phyloP scores from a whole-genome alignment of 371 early-diverging fungal genomes.

The Rhizopus delemar region DNA sequence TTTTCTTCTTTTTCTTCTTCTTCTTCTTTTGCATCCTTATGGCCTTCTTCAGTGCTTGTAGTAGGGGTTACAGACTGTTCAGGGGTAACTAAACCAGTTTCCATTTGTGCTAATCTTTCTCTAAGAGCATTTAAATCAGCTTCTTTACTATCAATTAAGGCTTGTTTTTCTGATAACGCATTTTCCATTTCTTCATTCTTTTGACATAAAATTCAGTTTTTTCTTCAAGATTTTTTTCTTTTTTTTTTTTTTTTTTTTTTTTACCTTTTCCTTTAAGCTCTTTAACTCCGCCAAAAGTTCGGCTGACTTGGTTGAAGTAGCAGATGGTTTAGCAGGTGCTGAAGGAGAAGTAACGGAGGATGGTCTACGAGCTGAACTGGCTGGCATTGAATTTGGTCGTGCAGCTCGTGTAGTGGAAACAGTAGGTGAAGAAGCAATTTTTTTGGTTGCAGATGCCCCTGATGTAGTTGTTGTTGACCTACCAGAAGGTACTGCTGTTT shows the following conservation, averaged over 20 bases:
- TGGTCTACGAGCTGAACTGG: slow-evolving; percentile 21
- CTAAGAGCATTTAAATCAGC: slow-evolving; percentile 19
- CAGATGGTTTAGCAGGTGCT: neutral
- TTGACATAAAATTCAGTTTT: slow-evolving; percentile 18
- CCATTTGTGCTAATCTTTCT: slow-evolving; percentile 17
- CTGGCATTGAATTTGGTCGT: slow-evolving; percentile 1
- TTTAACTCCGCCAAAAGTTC: slow-evolving; percentile 31
- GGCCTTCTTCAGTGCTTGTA: slow-evolving; percentile 7
- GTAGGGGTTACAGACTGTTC: slow-evolving; percentile 5
- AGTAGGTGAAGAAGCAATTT: slow-evolving; percentile 21
- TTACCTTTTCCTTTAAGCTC: slow-evolving; percentile 30
- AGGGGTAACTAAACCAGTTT: slow-evolving; percentile 28
- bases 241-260: slow-evolving; percentile 1
- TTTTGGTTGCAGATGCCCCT: slow-evolving; percentile 4
- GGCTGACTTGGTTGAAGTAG: slow-evolving; percentile 17
- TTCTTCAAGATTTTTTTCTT: slow-evolving; percentile 10
- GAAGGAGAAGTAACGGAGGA: slow-evolving; percentile 8
- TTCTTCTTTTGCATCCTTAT: neutral
- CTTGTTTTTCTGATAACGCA: slow-evolving; percentile 25
- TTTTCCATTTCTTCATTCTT: slow-evolving; percentile 28
- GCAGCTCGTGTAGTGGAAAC: slow-evolving; percentile 24
- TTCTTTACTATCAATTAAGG: slow-evolving; percentile 22
- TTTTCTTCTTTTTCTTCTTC: neutral
- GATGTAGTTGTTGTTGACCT: slow-evolving; percentile 1
- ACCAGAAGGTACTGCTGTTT: neutral